Base-by-base conservation (phyloP, 257 asterid species). In the Coffea eugenioides region DNA sequence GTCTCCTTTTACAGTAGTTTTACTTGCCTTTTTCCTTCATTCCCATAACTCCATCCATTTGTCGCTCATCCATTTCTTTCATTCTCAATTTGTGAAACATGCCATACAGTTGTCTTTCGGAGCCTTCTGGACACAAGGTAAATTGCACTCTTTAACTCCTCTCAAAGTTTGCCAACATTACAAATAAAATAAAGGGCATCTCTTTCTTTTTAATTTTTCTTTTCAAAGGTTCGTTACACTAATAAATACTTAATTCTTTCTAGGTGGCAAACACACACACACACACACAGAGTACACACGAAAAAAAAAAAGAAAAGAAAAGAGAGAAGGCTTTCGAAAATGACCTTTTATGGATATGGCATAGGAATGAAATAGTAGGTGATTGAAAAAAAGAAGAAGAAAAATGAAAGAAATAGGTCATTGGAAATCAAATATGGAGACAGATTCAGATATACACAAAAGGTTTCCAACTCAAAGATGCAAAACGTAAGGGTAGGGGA, bases 41-140 rank as follows among this genome's bases (percentile, higher is more conserved):
- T 67, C 31, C 45, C 70, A 5, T 57, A 75, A 59, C 41, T 75
- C 69, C 69, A 14, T 52, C 43, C 43, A 59, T 75, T 59, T 75
- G 57, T 75, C 56, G 10, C 27, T 8, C 5, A 8, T 74, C 68
- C 6, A 12, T 54, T 27, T 15, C 25, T 23, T 56, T 39, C 41
- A 46, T 12, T 25, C 25, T 49, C 15, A 36, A 27, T 6, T 72
- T 72, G 16, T 72, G 45, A 49, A n/a, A 72, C 64, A 49, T 49
- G 46, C 64, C 64, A 25, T 72, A 51, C 64, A 49, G 45, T 72
- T 72, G 76, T 72, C 64, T 34, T 56, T 49, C 25, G 27, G 23
- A 66, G 1, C n/a, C 43, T 70, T 70, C 45, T 45, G 57, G 57
- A 70, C 74, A 23, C 52, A 48, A 31, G 18, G 76, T 48, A 13